Percentiles rank a stretch among this genome's conserved stretches.
These are phyloP conservation scores for Tripterygium wilfordii DNA, from an alignment of 177 flowering plant genomes.

Conservation along the genomic window DNA sequence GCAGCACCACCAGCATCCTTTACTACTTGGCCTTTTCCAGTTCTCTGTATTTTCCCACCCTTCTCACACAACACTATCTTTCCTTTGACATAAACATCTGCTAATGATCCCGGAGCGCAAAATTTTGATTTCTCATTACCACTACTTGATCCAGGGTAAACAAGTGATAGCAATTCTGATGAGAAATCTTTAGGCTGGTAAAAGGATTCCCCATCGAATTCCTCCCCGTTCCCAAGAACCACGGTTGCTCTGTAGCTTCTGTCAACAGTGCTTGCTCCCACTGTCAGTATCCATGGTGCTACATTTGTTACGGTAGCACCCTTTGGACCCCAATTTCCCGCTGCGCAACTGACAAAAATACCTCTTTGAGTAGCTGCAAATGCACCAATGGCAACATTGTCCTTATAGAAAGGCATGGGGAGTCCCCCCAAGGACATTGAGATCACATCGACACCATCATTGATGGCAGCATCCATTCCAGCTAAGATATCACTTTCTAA, in stretches of 20 bases:
- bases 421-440: constrained; percentile 30
- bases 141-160: constrained; percentile 31
- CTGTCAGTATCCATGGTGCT: constrained; percentile 61
- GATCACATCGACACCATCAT: constrained; percentile 45
- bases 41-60: constrained; percentile 16
- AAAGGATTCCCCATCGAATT: constrained; percentile 34
- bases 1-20: constrained; percentile 45
- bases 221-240: constrained; percentile 35
- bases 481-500: constrained; percentile 22
- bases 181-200: constrained; percentile 30
- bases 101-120: constrained; percentile 24
- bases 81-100: constrained; percentile 26
- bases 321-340: constrained; percentile 41
- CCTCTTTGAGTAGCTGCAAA: constrained; percentile 37
- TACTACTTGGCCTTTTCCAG: constrained; percentile 31
- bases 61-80: constrained; percentile 39
- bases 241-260: constrained; percentile 28
- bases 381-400: constrained; percentile 23
- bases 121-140: constrained; percentile 5
- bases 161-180: constrained; percentile 21
- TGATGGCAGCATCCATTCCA: constrained; percentile 34
- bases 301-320: constrained; percentile 21
- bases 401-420: constrained; percentile 15
- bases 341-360: constrained; percentile 42
- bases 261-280: constrained; percentile 59